These are phyloP conservation scores for Lactarius vividus DNA, from an alignment of 768 basidiomycete species.

Conservation along the genomic window DNA sequence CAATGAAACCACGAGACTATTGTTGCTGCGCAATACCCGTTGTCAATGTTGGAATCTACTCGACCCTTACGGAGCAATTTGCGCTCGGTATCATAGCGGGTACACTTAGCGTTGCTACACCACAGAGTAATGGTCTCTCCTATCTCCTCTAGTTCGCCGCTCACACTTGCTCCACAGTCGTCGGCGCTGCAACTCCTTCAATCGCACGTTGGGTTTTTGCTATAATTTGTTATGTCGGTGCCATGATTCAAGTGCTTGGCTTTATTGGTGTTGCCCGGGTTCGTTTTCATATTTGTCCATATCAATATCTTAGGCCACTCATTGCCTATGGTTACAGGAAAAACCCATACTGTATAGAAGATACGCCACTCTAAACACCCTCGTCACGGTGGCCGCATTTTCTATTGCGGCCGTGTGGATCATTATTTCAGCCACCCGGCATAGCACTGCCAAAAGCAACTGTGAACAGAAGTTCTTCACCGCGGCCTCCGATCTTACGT, in stretches of 20 bases:
- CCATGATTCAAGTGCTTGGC: slow-evolving; percentile 75
- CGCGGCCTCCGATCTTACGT: slow-evolving; percentile 35
- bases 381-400: slow-evolving; percentile 59
- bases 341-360: slow-evolving; percentile 59
- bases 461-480: slow-evolving; percentile 63
- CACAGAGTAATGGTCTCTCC: slow-evolving; percentile 56
- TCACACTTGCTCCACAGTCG: slow-evolving; percentile 50
- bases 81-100: slow-evolving; percentile 63
- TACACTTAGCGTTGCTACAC: slow-evolving; percentile 72
- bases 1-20: slow-evolving; percentile 79
- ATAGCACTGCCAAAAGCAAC: slow-evolving; percentile 61
- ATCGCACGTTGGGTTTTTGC: slow-evolving; percentile 75
- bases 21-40: slow-evolving; percentile 93
- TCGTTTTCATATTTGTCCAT: slow-evolving; percentile 27
- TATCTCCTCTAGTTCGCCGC: slow-evolving; percentile 1
- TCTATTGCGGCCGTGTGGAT: slow-evolving; percentile 79
- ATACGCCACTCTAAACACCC: slow-evolving; percentile 65
- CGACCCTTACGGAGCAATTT: slow-evolving; percentile 74
- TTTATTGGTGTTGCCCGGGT: slow-evolving; percentile 83
- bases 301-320: background rate
- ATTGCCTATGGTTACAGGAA: slow-evolving; percentile 45
- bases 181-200: slow-evolving; percentile 80
- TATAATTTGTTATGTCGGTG: slow-evolving; percentile 71
- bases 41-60: slow-evolving; percentile 87
- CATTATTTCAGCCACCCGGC: slow-evolving; percentile 73